Evolutionary conservation across 257 asterid species (phyloP), one percentile per base, ranked within the genome.

Genomic region (Catharanthus roseus): DNA sequence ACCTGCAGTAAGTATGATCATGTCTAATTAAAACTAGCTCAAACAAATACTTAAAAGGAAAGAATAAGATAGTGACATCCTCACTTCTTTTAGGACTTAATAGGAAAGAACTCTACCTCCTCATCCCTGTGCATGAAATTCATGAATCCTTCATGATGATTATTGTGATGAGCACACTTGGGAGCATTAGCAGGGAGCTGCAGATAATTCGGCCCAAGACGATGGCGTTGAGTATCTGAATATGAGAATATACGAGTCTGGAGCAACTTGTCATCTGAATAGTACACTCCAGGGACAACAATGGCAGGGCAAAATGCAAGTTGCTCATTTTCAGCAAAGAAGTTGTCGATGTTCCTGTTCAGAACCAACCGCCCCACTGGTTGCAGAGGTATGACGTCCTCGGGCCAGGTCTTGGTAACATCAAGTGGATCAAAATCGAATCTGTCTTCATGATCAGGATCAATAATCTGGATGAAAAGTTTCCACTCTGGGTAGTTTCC

Each of bases 401-500:
- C 97, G 0, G 99, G 99, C 97, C 99, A 95, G 58, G 86, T 95
- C 85, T 88, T 86, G 66, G 97, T 95, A 21, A 89, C 95, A 70
- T 95, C 99, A 36, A 91, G 87, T n/a, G 97, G 99, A 76, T 95
- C 99, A 58, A 95, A 95, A 72, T 95, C 99, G 12, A 91, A 90
- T 70, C 81, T 82, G 72, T 88, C 97, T 67, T 91, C 99, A 54
- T 86, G 88, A 61, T 82, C 90, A 23, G 97, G 99, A 74, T 95
- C 99, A 1, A 95, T 88, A 41, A 62, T 86, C 84, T 95, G 99
- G 74, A 95, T 86, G 72, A 83, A 95, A 65, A 95, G 97, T 82
- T 89, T 95, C 99, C 99, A 95, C 85, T 95, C 99, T 0, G 99
- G 97, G 74, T 82, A 95, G 75, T 86, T 95, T 0, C 97, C 96